Conservation (phyloP, 2,329 filamentous ascomycete species). For the Dichotomopilus funicola region DNA sequence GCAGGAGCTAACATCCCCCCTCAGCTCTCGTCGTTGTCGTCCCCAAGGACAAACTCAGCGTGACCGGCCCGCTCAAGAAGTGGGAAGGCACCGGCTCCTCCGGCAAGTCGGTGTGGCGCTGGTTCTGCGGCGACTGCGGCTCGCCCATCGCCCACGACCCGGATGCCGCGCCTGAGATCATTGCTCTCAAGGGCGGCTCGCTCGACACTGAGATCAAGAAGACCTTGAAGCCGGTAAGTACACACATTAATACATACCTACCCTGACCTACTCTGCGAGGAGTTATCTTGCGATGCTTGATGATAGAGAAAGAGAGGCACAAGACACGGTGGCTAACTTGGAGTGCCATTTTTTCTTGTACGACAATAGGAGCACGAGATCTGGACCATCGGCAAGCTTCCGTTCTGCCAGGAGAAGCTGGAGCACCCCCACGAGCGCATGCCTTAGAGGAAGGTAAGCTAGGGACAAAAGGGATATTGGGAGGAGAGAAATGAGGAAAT, state of each 20-base stretch:
- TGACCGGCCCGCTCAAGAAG: constrained; percentile 59
- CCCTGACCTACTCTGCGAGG: background rate
- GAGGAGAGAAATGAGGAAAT: background rate
- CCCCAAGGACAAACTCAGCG: constrained; percentile 57
- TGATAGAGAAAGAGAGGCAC: no score
- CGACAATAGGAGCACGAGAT: constrained; percentile 54
- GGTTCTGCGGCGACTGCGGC: constrained; percentile 65
- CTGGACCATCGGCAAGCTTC: constrained; percentile 62
- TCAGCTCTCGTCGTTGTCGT: constrained; percentile 61
- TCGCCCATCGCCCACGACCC: constrained; percentile 65
- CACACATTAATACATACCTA: background rate
- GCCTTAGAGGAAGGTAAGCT: constrained; percentile 16
- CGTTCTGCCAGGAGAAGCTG: constrained; percentile 61
- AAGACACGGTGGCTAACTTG: background rate
- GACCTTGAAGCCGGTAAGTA: constrained; percentile 55
- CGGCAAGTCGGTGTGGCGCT: constrained; percentile 57
- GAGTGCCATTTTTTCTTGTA: background rate
- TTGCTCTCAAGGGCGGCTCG: constrained; percentile 62
- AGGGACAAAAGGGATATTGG: background rate
- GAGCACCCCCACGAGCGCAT: constrained; percentile 58
- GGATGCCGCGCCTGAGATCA: constrained; percentile 62
- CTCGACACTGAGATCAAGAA: constrained; percentile 60
- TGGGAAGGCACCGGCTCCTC: constrained; percentile 54
- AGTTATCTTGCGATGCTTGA: background rate
- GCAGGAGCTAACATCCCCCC: background rate